A percentile compares a stretch with the other conserved stretches of the same genome.
These are phyloP conservation scores for Plasmodium fragile DNA, from an alignment of 169 alveolate genomes.

Conservation along the genomic window DNA sequence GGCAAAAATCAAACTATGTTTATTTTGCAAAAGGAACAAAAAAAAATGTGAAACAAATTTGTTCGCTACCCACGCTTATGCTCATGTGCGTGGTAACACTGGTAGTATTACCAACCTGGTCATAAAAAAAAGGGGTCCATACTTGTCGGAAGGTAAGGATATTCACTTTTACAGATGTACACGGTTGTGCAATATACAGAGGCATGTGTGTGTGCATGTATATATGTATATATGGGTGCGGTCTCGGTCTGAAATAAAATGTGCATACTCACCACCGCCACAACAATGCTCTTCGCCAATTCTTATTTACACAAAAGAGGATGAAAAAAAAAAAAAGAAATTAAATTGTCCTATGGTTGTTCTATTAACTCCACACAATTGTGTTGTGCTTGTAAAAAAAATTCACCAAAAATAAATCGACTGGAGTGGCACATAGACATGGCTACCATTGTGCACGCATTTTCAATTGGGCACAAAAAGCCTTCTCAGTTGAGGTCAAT, in stretches of 20 bases:
- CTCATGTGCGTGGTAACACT: background rate
- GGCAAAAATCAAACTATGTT: background rate
- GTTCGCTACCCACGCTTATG: background rate
- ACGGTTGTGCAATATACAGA: background rate
- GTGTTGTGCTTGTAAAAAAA: background rate
- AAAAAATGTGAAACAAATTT: background rate
- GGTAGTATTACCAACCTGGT: background rate
- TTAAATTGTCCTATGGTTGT: background rate
- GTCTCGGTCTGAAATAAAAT: background rate
- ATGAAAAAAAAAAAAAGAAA: background rate
- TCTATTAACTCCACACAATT: background rate
- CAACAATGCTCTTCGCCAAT: background rate
- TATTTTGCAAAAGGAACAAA: background rate
- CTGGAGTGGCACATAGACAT: background rate
- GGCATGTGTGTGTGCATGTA: background rate
- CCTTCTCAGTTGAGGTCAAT: constrained; percentile 55
- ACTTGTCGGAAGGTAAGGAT: background rate
- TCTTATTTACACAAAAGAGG: background rate
- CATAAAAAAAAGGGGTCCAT: background rate
- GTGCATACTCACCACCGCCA: background rate
- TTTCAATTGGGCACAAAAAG: background rate
- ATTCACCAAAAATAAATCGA: background rate
- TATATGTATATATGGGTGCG: background rate
- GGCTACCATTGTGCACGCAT: background rate
- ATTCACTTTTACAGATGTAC: background rate